Conservation (phyloP, 768 basidiomycete genomes). For the Porpolomopsis calyptriformis region DNA sequence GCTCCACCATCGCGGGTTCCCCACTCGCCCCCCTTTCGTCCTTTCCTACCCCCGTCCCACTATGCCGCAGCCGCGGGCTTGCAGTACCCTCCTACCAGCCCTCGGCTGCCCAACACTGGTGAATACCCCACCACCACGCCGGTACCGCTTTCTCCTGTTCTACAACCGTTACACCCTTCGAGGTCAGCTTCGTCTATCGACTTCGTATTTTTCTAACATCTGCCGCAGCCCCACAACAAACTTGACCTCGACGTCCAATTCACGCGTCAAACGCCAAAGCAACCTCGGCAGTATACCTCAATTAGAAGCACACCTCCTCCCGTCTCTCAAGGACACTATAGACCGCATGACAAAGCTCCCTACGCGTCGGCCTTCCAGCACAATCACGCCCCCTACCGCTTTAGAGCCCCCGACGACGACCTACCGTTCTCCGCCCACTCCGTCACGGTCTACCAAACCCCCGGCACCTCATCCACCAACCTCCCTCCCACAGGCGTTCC, state of each 20-base stretch:
- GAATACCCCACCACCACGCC: conserved; percentile 5
- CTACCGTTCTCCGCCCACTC: neutral
- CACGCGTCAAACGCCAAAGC: conserved; percentile 26
- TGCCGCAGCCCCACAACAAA: conserved; percentile 7
- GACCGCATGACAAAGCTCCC: conserved; percentile 61
- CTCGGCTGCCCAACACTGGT: conserved; percentile 9
- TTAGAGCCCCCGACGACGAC: neutral
- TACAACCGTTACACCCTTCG: conserved; percentile 14
- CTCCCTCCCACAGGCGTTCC: neutral
- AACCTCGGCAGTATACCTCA: conserved; percentile 44
- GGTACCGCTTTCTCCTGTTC: conserved; percentile 17
- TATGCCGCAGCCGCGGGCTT: conserved; percentile 44
- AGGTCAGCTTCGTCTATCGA: conserved; percentile 25
- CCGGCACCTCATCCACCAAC: conserved; percentile 7
- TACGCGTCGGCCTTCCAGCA: no score
- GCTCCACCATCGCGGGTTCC: conserved; percentile 9
- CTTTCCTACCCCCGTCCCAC: conserved; percentile 44
- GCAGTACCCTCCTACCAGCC: conserved; percentile 12
- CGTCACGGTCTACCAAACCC: neutral
- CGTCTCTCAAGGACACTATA: conserved; percentile 62
- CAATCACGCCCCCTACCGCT: neutral
- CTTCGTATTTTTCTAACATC: conserved; percentile 11
- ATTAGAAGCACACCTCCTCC: conserved; percentile 54
- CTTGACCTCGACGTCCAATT: conserved; percentile 7
- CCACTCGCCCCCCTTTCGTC: conserved; percentile 21